A percentile compares a stretch with the other conserved stretches of the same genome.
phyloP scores from a whole-genome alignment of 1,284 basidiomycete genomes.

The Phaffia rhodozyma region DNA sequence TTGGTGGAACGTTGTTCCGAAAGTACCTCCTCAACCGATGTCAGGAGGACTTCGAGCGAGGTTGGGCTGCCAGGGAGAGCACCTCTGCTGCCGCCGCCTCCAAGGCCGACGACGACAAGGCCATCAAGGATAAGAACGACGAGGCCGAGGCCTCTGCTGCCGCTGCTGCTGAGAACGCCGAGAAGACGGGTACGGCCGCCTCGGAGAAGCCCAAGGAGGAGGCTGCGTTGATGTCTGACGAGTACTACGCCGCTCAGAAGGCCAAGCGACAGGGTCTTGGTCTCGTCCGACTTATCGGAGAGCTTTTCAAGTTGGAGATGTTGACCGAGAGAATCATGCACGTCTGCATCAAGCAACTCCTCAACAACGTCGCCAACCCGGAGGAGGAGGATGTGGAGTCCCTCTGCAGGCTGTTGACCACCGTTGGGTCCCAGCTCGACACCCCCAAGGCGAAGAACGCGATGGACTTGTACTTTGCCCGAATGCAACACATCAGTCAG shows the following conservation, averaged over 20 bases:
- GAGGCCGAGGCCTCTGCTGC: constrained; percentile 29
- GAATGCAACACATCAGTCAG: constrained; percentile 71
- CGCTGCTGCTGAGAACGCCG: constrained; percentile 34
- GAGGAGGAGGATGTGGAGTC: constrained; percentile 98
- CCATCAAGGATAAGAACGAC: constrained; percentile 36
- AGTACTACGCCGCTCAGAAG: constrained; percentile 94
- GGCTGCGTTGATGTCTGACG: constrained; percentile 73
- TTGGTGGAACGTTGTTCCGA: constrained; percentile 74
- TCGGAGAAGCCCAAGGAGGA: constrained; percentile 35
- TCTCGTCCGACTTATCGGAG: constrained; percentile 94
- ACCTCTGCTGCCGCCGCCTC: constrained; percentile 42
- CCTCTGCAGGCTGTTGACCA: constrained; percentile 80
- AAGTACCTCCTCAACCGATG: constrained; percentile 87
- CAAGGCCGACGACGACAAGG: constrained; percentile 45
- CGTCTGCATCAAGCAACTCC: constrained; percentile 86
- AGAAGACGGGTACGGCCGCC: constrained; percentile 36
- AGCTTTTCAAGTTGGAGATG: constrained; percentile 94
- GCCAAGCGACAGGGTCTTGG: constrained; percentile 94
- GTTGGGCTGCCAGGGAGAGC: constrained; percentile 48
- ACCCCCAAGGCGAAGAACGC: constrained; percentile 63
- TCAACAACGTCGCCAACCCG: constrained; percentile 82
- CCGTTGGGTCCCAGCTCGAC: constrained; percentile 75
- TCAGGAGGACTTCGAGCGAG: constrained; percentile 88
- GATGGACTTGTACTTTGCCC: constrained; percentile 85
- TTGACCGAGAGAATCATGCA: constrained; percentile 90